These are phyloP conservation scores for Blepharisma stoltei DNA, from an alignment of 73 alveolate genomes.

Conservation along the genomic window DNA sequence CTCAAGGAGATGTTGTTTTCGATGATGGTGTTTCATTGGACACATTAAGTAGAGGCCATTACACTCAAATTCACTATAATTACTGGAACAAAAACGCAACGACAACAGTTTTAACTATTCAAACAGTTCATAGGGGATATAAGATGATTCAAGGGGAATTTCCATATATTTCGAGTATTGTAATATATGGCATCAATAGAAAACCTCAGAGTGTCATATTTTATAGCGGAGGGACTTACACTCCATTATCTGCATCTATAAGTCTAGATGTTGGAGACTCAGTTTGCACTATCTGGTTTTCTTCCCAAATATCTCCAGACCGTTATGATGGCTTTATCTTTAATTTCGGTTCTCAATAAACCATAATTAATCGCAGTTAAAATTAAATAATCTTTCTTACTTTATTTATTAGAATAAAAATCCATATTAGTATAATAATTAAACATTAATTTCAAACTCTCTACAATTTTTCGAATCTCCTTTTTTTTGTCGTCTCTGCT, in stretches of 20 bases:
- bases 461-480: too few species aligned
- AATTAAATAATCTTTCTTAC: too few species aligned
- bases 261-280: not conserved
- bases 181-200: not conserved
- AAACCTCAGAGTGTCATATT: not conserved
- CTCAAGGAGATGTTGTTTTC: conserved; percentile 47
- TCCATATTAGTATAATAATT: too few species aligned
- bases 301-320: not conserved
- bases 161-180: not conserved
- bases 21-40: conserved; percentile 40
- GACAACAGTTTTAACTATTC: not conserved
- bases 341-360: too few species aligned
- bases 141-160: not conserved
- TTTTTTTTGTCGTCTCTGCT: too few species aligned
- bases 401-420: too few species aligned
- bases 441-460: too few species aligned
- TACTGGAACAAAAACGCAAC: not conserved
- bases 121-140: not conserved
- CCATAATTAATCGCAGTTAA: too few species aligned
- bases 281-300: not conserved
- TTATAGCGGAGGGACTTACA: not conserved
- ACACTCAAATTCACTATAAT: not conserved
- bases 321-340: not conserved
- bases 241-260: not conserved
- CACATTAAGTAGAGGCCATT: not conserved